These are phyloP conservation scores for Mollisiaceae sp. DNA, from an alignment of 2,329 filamentous ascomycete species.

Conservation along the genomic window DNA sequence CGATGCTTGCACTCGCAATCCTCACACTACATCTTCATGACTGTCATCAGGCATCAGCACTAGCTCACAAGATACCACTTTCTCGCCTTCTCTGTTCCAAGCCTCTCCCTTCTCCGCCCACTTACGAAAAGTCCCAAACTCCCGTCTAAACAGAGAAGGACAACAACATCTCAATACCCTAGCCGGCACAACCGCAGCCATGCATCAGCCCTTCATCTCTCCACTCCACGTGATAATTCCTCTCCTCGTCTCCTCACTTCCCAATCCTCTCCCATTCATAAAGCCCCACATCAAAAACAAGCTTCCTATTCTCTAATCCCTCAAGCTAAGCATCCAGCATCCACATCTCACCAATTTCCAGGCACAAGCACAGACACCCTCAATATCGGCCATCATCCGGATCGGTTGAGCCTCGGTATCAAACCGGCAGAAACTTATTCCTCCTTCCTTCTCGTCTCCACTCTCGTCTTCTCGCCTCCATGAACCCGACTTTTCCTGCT, in stretches of 20 bases:
- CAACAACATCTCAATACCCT: no score
- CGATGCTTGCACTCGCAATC: neutral
- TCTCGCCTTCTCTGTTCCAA: neutral
- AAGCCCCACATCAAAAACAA: no score
- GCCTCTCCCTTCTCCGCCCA: neutral
- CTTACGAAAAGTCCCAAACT: neutral
- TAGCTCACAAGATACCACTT: neutral
- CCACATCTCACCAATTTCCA: neutral
- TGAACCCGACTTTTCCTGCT: no score
- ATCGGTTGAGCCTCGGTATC: neutral
- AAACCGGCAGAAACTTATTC: neutral
- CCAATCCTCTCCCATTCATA: no score
- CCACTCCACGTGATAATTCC: no score
- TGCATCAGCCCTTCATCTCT: no score
- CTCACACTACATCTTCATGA: neutral
- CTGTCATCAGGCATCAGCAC: neutral
- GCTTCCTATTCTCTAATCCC: neutral
- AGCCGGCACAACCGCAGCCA: no score
- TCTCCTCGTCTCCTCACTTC: no score
- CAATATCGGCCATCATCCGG: neutral
- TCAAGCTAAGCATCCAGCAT: neutral
- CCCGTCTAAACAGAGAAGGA: neutral
- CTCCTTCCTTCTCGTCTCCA: neutral
- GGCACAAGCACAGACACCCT: neutral
- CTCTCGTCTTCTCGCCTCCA: neutral